Evolutionary conservation across 1,139 yeast species (phyloP).

Genomic region (Blastobotrys serpentis): DNA sequence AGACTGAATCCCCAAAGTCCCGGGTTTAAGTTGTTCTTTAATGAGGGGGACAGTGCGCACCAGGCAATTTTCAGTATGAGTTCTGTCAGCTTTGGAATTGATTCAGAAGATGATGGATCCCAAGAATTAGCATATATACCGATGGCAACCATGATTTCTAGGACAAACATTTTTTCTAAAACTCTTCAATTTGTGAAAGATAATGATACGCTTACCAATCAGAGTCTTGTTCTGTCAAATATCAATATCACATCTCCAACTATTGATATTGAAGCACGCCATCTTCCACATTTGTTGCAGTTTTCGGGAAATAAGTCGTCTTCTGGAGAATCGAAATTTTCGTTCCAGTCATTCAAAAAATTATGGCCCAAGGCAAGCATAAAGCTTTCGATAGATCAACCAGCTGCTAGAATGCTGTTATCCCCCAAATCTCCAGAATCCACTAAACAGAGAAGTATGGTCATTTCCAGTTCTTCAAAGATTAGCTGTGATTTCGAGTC

Average conservation of each 20-base stretch:
- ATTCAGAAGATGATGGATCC: slow-evolving; percentile 18
- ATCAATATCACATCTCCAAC: slow-evolving; percentile 42
- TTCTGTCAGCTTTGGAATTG: slow-evolving; percentile 39
- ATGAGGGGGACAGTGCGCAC: slow-evolving; percentile 40
- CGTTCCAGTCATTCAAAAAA: slow-evolving; percentile 27
- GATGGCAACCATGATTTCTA: slow-evolving; percentile 38
- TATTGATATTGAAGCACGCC: slow-evolving; percentile 38
- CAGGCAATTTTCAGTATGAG: slow-evolving; percentile 42
- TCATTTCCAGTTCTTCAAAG: slow-evolving; percentile 33
- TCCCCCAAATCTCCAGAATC: slow-evolving; percentile 16
- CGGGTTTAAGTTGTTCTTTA: slow-evolving; percentile 41
- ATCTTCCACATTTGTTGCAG: slow-evolving; percentile 33
- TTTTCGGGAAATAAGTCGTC: slow-evolving; percentile 13
- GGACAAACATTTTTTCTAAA: slow-evolving; percentile 40
- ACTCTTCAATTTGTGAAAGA: slow-evolving; percentile 36
- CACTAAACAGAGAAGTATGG: slow-evolving; percentile 27
- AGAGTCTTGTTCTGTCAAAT: slow-evolving; percentile 35
- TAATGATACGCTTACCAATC: slow-evolving; percentile 29
- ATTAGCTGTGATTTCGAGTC: slow-evolving; percentile 36
- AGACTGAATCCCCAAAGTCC: slow-evolving; percentile 42
- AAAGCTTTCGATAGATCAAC: slow-evolving; percentile 40
- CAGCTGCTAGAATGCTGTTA: slow-evolving; percentile 38
- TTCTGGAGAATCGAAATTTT: slow-evolving; percentile 8
- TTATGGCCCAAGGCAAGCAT: slow-evolving; percentile 38
- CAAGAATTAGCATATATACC: slow-evolving; percentile 42